Evolutionary conservation across 169 alveolate species (phyloP).

Genomic region (Ophryocystis elektroscirrha): DNA sequence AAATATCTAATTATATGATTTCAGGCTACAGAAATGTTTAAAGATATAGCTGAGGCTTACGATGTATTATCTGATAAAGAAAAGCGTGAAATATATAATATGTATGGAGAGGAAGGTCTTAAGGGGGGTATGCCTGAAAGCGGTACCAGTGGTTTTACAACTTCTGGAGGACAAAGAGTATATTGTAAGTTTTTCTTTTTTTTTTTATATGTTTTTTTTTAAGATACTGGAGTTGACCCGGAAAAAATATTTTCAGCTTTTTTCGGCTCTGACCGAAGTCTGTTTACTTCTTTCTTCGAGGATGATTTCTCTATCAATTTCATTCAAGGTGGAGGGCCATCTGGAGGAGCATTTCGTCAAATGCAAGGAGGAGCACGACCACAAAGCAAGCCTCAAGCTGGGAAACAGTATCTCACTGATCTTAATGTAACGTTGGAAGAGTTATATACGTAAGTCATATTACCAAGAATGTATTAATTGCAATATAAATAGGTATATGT

Average conservation of each 20-base stretch:
- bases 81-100: slow-evolving; percentile 29
- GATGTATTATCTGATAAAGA: slow-evolving; percentile 33
- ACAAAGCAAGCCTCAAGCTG: background rate
- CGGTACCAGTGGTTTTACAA: background rate
- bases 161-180: slow-evolving; percentile 11
- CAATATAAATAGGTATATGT: too few species aligned
- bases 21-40: slow-evolving; percentile 6
- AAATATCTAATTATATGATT: background rate
- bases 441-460: background rate
- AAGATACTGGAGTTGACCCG: slow-evolving; percentile 8
- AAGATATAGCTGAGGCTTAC: slow-evolving; percentile 33
- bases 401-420: background rate
- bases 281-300: background rate
- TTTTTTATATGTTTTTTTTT: background rate
- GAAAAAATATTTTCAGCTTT: slow-evolving; percentile 21
- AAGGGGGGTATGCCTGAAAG: slow-evolving; percentile 20
- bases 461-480: background rate
- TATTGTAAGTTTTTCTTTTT: background rate
- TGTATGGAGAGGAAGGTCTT: slow-evolving; percentile 29
- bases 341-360: background rate
- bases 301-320: background rate
- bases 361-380: slow-evolving; percentile 1
- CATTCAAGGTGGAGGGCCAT: background rate
- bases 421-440: background rate
- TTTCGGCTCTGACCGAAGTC: background rate